Base-by-base conservation (phyloP, 2,329 filamentous ascomycete species). In the Penicillium sp. region DNA sequence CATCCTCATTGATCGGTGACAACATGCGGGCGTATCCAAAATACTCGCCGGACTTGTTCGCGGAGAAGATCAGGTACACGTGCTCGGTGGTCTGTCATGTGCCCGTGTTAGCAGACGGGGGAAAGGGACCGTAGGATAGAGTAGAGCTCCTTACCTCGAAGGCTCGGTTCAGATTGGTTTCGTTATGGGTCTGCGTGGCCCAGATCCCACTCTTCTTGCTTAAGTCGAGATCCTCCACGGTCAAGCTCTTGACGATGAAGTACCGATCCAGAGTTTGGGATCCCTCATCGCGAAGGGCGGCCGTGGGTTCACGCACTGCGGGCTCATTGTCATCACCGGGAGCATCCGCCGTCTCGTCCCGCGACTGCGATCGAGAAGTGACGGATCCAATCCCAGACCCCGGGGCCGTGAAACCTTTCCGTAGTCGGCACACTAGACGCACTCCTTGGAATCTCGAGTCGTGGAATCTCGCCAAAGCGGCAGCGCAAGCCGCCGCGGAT, bases 21-120 rank as follows among this genome's bases (percentile, higher is more conserved):
- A 80, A 77, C 92, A 97, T 97, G 33, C 88, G 85, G 18, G 92
- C 92, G 66, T 95, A 96, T 18, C 92, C 92, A 73, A 94, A 96
- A 67, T 96, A 97, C 71, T 96, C 92, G 11, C 92, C 92, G 0
- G 92, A 96, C 66, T 96, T 96, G 72, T 97, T 97, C 11, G 92
- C 92, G 1, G 92, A 97, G 70, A 97, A 97, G 13, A 97, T 84
- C 27, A 97, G 78, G 65, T 92, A 96, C 1, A 97, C 92, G 63
- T 88, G 89, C 47, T 95, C 89, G 13, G 86, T 83, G 9, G 79
- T 77, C 91, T 95, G 44, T 27, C 5, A 24, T 6, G 22, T n/a
- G 20, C 13, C 4, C 22, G 22, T 16, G 13, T 27, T 20, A n/a
- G 18, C 20, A 41, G n/a, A 41, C 8, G 38, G 18, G 20, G n/a